Evolutionary conservation across 768 basidiomycete genomes (phyloP), one percentile per base, ranked within the genome.

Genomic region (Suillus weaverae): DNA sequence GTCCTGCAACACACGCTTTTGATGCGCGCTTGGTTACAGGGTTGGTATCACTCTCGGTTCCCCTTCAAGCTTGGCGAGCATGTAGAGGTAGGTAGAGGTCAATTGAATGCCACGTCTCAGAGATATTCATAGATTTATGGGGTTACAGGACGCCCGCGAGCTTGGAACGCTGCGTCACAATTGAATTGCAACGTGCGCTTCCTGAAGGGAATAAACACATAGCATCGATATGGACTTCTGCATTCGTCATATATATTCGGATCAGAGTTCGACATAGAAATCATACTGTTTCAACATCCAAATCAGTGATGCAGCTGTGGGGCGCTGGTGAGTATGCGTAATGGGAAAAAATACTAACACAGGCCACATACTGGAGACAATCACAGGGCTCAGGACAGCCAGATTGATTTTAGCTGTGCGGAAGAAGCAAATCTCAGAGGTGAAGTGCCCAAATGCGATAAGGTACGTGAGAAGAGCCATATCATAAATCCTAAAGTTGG

Each of bases 271-370:
- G 71, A 95, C 85, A 77, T 96, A 96, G 76, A 86, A 91, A 57
- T 88, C 85, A 72, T 94, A 94, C 71, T 94, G 90, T 26, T 78
- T 79, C 69, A 92, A 78, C 94, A 96, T 96, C 94, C 94, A 96
- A 62, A 89, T 75, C 64, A 95, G 79, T 1, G 89, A 89, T 2
- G 78, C 77, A 4, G 86, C 92, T 94, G 68, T 61, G 3, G 35
- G 11, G 10, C 66, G 69, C 66, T 64, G 65, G 65, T 63, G 57
- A 26, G 62, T 61, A 38, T 63, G 2, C 61, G 62, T 64, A 39
- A 60, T 66, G 32, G 36, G n/a, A 32, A 38, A 1, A 18, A 53
- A 33, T 35, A 30, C 7, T 11, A 7, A 22, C 26, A 46, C 65
- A 35, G 32, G 43, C 46, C 36, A 83, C 89, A 80, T 72, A 99